Evolutionary conservation across 805 yeast genomes (phyloP).

Genomic region (Lachancea mirantina): DNA sequence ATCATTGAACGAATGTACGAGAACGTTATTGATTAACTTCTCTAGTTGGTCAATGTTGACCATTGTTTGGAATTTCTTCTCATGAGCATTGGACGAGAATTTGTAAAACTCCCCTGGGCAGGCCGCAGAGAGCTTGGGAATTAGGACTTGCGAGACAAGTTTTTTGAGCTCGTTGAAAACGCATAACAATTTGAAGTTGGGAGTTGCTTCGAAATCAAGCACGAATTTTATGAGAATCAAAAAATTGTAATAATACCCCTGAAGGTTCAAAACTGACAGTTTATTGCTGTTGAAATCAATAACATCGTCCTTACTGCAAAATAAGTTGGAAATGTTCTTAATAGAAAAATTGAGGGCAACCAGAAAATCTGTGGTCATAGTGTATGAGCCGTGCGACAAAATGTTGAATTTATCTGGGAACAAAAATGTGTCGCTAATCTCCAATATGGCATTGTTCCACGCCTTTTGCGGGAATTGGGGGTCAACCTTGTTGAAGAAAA

Average conservation of each 20-base stretch:
- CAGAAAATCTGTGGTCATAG: conserved; percentile 25
- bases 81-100: conserved; percentile 6
- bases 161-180: conserved; percentile 28
- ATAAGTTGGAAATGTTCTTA: conserved; percentile 24
- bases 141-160: conserved; percentile 21
- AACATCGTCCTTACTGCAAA: conserved; percentile 13
- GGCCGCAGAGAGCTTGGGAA: conserved; percentile 19
- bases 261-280: conserved; percentile 25
- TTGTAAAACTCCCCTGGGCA: conserved; percentile 21
- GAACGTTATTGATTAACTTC: conserved; percentile 24
- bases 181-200: conserved; percentile 29
- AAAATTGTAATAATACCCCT: conserved; percentile 28
- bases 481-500: conserved; percentile 21
- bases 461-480: conserved; percentile 19
- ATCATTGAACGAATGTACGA: conserved; percentile 29
- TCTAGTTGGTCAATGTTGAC: conserved; percentile 23
- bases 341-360: conserved; percentile 29
- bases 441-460: conserved; percentile 19
- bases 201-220: conserved; percentile 29
- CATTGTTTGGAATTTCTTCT: conserved; percentile 6
- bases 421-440: conserved; percentile 19
- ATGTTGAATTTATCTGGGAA: conserved; percentile 19
- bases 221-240: conserved; percentile 26
- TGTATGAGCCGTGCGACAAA: conserved; percentile 24
- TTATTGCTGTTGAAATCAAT: conserved; percentile 17